phyloP scores from a whole-genome alignment of 192 early-diverging fungal genomes.

The Coemansia sp. region DNA sequence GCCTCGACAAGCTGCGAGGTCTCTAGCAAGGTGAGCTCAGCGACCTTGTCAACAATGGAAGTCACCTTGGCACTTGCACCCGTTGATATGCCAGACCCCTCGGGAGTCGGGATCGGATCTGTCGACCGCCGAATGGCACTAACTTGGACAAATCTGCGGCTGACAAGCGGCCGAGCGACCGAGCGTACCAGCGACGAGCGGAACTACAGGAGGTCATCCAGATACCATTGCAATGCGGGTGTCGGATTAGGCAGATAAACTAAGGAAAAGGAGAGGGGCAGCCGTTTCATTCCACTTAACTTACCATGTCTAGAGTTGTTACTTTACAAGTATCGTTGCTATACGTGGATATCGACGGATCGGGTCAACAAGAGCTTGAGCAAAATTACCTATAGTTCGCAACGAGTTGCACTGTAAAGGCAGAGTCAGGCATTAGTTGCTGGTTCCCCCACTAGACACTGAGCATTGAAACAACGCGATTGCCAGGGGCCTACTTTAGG shows the following conservation, averaged over 20 bases:
- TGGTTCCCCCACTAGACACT: not conserved
- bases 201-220: conserved; percentile 20
- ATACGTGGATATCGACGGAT: not conserved
- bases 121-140: conserved; percentile 48
- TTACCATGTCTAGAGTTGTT: not conserved
- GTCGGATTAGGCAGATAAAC: not conserved
- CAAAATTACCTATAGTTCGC: not conserved
- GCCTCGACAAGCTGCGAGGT: conserved; percentile 84
- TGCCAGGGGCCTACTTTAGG: not conserved
- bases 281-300: not conserved
- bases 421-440: not conserved
- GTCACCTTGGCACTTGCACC: conserved; percentile 64
- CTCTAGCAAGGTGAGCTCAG: conserved; percentile 87
- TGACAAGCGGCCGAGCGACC: conserved; percentile 28
- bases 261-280: not conserved
- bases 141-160: conserved; percentile 42
- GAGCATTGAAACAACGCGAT: not conserved
- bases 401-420: not conserved
- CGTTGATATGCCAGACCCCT: conserved; percentile 52
- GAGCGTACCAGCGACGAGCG: conserved; percentile 37
- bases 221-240: not conserved
- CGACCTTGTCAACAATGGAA: conserved; percentile 86
- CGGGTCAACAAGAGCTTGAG: not conserved
- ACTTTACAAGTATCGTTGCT: not conserved
- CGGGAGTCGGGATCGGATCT: conserved; percentile 65